These are phyloP conservation scores for Podospora appendiculata DNA, from an alignment of 495 filamentous ascomycete species.

Conservation along the genomic window DNA sequence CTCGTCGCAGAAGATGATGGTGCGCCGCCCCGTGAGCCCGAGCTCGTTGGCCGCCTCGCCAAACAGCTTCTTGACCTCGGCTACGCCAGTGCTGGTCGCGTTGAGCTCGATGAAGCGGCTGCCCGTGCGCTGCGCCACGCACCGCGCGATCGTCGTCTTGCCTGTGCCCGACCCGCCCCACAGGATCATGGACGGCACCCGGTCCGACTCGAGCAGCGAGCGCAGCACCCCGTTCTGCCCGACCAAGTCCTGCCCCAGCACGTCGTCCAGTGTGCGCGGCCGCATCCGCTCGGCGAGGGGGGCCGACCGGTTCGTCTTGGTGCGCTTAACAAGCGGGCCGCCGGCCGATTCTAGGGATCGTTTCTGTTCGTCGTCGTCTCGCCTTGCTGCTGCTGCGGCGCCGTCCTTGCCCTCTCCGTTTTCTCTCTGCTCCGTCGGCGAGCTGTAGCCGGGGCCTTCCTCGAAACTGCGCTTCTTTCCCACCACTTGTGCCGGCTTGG, in stretches of 20 bases:
- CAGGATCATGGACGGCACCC: conserved; percentile 88
- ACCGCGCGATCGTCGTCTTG: conserved; percentile 95
- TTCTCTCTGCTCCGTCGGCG: conserved; percentile 11
- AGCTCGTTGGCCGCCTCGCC: conserved; percentile 77
- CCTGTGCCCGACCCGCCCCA: conserved; percentile 92
- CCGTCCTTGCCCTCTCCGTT: conserved; percentile 3
- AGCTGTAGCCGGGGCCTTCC: conserved; percentile 30
- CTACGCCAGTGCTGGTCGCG: conserved; percentile 84
- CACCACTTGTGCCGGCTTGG: background rate
- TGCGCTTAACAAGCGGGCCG: conserved; percentile 43
- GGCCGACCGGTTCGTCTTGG: conserved; percentile 62
- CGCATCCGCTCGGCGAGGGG: conserved; percentile 94
- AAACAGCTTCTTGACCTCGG: conserved; percentile 91
- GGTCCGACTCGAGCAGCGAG: conserved; percentile 79
- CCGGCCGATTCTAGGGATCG: conserved; percentile 10
- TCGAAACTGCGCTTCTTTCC: conserved; percentile 36
- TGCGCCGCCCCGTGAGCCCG: conserved; percentile 74
- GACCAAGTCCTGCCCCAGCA: conserved; percentile 87
- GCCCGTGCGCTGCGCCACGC: conserved; percentile 73
- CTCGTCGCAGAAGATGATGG: conserved; percentile 96
- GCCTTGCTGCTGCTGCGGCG: background rate
- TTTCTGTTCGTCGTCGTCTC: conserved; percentile 17
- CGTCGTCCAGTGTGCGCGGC: conserved; percentile 72
- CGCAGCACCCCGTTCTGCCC: conserved; percentile 76
- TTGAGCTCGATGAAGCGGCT: conserved; percentile 94